Base-by-base conservation (phyloP, 2,329 filamentous ascomycete genomes). In the Magnaporthiopsis incrustans region DNA sequence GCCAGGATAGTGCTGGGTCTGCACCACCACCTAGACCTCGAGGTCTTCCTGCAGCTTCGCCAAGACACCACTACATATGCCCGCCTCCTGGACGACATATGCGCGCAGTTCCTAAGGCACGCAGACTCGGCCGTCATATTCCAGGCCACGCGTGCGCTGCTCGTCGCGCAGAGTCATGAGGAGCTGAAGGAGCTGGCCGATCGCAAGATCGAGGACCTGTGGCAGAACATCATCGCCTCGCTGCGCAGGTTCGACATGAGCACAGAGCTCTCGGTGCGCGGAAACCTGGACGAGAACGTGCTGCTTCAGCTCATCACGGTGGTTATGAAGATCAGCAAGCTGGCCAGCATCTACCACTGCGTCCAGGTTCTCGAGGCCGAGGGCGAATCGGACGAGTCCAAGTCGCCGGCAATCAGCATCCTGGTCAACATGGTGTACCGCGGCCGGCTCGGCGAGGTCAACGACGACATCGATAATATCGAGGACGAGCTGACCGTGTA, bases 51-150 rank as follows among this genome's bases (percentile, higher is more conserved):
- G 72, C 91, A 96, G 71, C 80, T 98, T 53, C 89, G 93, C 62
- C 92, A 97, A 73, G 92, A 96, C 68, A 86, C 91, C 0, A 88
- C 89, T 1, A 89, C 87, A 2, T 96, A 96, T 72, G 85, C 88
- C 8, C 86, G 89, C 27, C 79, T 98, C 35, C 80, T 99, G 1
- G 92, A 97, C 69, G 93, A 97, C 71, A 92, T 98, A 69, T 92
- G 91, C 74, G 92, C 91, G 65, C 95, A 99, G 70, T 98, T 99
- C 77, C 87, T 90, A 70, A 87, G 92, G n/a, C 95, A 99, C 72
- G 90, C 91, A 58, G 91, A 96, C 71, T 89, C 91, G 70, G 85
- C 85, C 64, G 93, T 98, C 25, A 81, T 99, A 59, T 86, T 87
- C 14, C 93, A 97, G 74, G 94, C 92, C 18, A 89, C 90, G 33